Evolutionary conservation across 106 monocot genomes (phyloP), one percentile per base, ranked within the genome.

Genomic region (Dendrobium officinale): DNA sequence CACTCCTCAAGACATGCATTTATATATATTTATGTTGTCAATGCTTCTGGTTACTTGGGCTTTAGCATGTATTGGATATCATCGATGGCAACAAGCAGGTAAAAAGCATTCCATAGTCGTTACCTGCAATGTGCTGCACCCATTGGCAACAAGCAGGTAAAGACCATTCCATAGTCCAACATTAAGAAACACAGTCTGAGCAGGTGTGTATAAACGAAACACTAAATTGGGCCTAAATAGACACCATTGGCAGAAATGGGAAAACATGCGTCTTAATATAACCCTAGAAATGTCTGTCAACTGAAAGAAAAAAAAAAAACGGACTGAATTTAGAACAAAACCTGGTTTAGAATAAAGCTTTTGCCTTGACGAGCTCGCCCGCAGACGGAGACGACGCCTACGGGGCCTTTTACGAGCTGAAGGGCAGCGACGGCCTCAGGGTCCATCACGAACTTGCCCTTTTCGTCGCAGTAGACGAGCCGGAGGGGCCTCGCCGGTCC

Each of bases 391-490:
- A 93, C 86, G 64, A 93, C 90, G 9, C 92, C 92, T 48, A 93
- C 72, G 68, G 92, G 92, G 37, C 90, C 92, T 64, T 93, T 93
- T 27, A 93, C 97, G 43, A 97, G 85, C 83, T 97, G 94, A 13
- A 97, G 89, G 8, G 91, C 80, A n/a, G 92, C 88, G 61, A 94
- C 94, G n/a, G 97, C 97, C 85, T 97, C 97, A 6, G 94, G 86
- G 79, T 92, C 94, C 97, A 97, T 92, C 81, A 80, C 79, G 84
- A 97, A 97, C 89, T 88, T 92, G 9, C 93, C 93, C 67, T 86
- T 90, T 37, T 90, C 90, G 80, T 93, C 93, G 73, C 86, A 85
- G 86, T 93, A 93, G 2, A 90, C 93, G 9, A 93, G 83, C 15
- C 90, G 86, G 18, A 93, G 81, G 8, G 93, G 90, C 82, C 94